These are phyloP conservation scores for Iberis pinnata DNA, from an alignment of 345 rosid genomes.

Conservation along the genomic window DNA sequence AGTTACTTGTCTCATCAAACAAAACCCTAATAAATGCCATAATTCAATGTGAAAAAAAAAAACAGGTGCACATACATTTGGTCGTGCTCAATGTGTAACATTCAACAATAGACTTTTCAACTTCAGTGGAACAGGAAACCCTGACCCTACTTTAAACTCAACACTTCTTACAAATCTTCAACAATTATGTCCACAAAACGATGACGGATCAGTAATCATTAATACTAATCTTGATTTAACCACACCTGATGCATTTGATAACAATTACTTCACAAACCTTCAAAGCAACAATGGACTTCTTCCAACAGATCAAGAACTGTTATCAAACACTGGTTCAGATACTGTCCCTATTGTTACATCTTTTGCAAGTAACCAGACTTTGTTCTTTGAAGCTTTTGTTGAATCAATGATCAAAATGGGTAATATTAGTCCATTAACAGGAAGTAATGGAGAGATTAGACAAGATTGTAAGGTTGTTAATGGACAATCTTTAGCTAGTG, in stretches of 20 bases:
- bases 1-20: neutral
- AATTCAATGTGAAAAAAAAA: conserved; percentile 22
- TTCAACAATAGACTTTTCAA: conserved; percentile 41
- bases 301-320: conserved; percentile 50
- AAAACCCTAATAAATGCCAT: conserved; percentile 7
- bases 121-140: conserved; percentile 35
- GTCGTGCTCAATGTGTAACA: conserved; percentile 37
- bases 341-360: conserved; percentile 36
- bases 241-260: conserved; percentile 49
- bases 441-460: conserved; percentile 54
- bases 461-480: conserved; percentile 46
- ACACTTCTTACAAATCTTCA: conserved; percentile 35
- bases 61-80: conserved; percentile 66
- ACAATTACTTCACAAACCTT: conserved; percentile 46
- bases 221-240: conserved; percentile 42
- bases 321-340: conserved; percentile 43
- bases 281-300: conserved; percentile 39
- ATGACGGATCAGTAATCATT: conserved; percentile 26
- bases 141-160: conserved; percentile 48
- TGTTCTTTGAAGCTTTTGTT: conserved; percentile 50
- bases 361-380: conserved; percentile 36
- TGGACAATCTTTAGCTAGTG: conserved; percentile 18
- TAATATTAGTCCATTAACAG: conserved; percentile 42
- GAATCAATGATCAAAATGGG: conserved; percentile 64
- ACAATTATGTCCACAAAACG: conserved; percentile 47